Evolutionary conservation across 805 yeast genomes (phyloP).

Genomic region (Saturnispora zaruensis): DNA sequence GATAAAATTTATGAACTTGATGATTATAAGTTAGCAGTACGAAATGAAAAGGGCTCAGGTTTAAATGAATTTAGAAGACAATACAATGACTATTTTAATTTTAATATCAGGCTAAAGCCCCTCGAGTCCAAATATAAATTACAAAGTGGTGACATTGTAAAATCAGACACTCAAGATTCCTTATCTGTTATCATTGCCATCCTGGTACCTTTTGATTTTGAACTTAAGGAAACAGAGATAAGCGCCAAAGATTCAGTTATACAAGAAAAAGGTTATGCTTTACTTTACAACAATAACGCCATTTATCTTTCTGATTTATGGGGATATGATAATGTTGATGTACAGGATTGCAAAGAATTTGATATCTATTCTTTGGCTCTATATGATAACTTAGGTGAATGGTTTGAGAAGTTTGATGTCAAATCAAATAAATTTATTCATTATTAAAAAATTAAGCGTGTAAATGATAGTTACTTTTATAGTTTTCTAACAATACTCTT

Average conservation of each 20-base stretch:
- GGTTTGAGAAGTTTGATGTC: slow-evolving; percentile 2
- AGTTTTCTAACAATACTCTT: slow-evolving; percentile 14
- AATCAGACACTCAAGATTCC: neutral
- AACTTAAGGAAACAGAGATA: neutral
- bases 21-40: neutral
- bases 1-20: neutral
- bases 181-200: neutral
- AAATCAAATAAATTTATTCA: neutral
- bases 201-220: neutral
- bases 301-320: neutral
- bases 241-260: neutral
- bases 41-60: neutral
- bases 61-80: neutral
- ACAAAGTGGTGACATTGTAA: slow-evolving; percentile 5
- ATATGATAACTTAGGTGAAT: slow-evolving; percentile 3
- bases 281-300: neutral
- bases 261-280: neutral
- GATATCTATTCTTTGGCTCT: neutral
- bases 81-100: neutral
- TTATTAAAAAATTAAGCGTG: neutral
- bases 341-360: neutral
- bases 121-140: neutral
- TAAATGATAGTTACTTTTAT: neutral
- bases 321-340: neutral
- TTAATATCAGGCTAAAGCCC: neutral